Evolutionary conservation across 2,329 filamentous ascomycete genomes (phyloP), one percentile per base, ranked within the genome.

Genomic region (Cytospora schulzeri): DNA sequence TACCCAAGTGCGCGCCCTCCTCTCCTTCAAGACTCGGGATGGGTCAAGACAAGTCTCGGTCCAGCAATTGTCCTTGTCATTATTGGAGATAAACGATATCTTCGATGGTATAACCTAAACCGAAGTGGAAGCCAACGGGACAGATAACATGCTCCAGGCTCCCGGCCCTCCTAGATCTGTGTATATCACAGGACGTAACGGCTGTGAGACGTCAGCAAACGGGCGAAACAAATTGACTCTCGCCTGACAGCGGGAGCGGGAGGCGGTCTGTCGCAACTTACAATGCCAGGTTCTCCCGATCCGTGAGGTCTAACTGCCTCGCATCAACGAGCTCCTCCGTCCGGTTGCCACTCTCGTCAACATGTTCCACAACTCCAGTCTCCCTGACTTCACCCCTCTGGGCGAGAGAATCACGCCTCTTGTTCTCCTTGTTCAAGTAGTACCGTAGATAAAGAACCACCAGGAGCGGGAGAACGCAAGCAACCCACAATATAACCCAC

Each of bases 371-470:
- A 9, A 75, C 66, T 0, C 73, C 73, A 60, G 69, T 68, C 59
- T 70, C 70, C 31, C 66, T 65, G 11, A 72, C 68, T 22, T 65
- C 63, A 29, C 64, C 70, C 33, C 31, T 53, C 22, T 68, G 59
- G 22, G 68, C 67, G 4, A 75, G 67, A 6, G 58, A 60, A 56
- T 80, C 76, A 2, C 78, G 72, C 33, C 75, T 75, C 63, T 71
- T 75, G 57, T 81, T 81, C 56, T 79, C 75, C 41, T 71, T 72
- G 17, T 69, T 73, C n/a, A 81, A 66, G 61, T 80, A 78, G 56
- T 73, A 75, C 8, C 78, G 65, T 35, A 81, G 70, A 22, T 74
- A 74, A 4, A 80, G 60, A 1, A 80, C 75, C n/a, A 80, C 75
- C n/a, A 79, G 71, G 17, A 77, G 68, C 14, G 77, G 77, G 7